Conservation (phyloP, 345 rosid genomes). For the Rhizophora apiculata region DNA sequence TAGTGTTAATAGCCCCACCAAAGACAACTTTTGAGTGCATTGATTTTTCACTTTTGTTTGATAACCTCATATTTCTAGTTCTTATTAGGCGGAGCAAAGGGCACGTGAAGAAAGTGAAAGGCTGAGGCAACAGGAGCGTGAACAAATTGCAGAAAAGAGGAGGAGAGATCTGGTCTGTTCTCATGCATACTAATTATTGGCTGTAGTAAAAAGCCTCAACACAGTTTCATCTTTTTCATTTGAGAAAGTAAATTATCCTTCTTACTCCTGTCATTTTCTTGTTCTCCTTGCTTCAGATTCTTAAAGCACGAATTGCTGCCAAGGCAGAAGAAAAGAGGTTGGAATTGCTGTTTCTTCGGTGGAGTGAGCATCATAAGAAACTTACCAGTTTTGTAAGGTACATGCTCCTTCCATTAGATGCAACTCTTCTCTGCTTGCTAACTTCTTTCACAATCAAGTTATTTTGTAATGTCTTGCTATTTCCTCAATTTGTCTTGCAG, state of each 20-base stretch:
- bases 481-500: slow-evolving; percentile 47
- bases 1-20: not conserved
- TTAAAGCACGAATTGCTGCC: slow-evolving; percentile 88
- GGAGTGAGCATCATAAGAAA: slow-evolving; percentile 92
- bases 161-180: slow-evolving; percentile 86
- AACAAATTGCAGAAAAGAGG: slow-evolving; percentile 70
- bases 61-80: slow-evolving; percentile 7
- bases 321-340: slow-evolving; percentile 95
- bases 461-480: slow-evolving; percentile 17
- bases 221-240: not conserved
- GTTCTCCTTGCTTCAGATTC: slow-evolving; percentile 45
- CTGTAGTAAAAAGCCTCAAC: not conserved
- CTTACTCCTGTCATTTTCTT: slow-evolving; percentile 1
- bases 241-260: not conserved
- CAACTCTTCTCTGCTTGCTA: not conserved
- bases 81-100: slow-evolving; percentile 72
- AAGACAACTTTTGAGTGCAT: not conserved
- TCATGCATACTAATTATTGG: not conserved
- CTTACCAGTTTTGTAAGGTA: slow-evolving; percentile 95
- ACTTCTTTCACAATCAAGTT: not conserved
- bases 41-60: not conserved
- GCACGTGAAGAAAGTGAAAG: slow-evolving; percentile 90
- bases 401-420: not conserved
- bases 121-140: slow-evolving; percentile 89
- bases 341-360: slow-evolving; percentile 91